phyloP scores from a whole-genome alignment of 139 green algal genomes.

The Chlorella sp. region DNA sequence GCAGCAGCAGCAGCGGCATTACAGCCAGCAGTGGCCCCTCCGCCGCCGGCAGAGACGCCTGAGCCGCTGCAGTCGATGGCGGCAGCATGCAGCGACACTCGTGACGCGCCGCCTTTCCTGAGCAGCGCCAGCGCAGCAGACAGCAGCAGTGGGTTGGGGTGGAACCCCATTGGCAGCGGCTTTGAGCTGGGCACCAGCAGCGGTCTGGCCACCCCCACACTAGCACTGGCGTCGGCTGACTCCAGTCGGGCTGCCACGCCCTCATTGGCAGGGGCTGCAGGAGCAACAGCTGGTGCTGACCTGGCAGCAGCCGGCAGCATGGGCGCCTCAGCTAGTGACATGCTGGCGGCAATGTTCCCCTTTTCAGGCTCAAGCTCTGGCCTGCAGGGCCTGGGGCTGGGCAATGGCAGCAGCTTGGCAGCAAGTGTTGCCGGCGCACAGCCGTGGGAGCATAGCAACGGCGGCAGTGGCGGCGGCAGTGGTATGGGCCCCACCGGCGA shows the following conservation, averaged over 20 bases:
- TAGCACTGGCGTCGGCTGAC: neutral
- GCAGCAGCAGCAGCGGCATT: neutral
- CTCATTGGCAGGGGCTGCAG: neutral
- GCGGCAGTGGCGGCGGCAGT: neutral
- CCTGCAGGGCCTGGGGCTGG: neutral
- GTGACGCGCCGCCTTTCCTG: neutral
- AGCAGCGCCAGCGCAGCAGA: neutral
- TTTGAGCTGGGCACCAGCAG: conserved; percentile 11
- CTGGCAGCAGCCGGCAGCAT: too few relatives aligned
- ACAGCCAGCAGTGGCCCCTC: neutral
- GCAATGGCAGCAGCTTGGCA: neutral
- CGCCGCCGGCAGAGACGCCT: neutral
- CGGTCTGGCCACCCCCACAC: neutral
- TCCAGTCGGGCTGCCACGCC: neutral
- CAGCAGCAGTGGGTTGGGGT: neutral
- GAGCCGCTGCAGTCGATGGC: neutral
- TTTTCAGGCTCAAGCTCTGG: neutral
- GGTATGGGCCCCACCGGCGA: neutral
- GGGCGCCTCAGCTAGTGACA: too few relatives aligned
- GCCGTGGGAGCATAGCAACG: conserved; percentile 4
- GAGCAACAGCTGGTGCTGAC: too few relatives aligned
- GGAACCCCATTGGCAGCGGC: conserved; percentile 15
- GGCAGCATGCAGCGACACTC: neutral
- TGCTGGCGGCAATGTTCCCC: neutral
- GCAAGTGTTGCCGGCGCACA: neutral